Evolutionary conservation across 1,284 basidiomycete species (phyloP), one percentile per base, ranked within the genome.

Genomic region (Cutaneotrichosporon dermatis): DNA sequence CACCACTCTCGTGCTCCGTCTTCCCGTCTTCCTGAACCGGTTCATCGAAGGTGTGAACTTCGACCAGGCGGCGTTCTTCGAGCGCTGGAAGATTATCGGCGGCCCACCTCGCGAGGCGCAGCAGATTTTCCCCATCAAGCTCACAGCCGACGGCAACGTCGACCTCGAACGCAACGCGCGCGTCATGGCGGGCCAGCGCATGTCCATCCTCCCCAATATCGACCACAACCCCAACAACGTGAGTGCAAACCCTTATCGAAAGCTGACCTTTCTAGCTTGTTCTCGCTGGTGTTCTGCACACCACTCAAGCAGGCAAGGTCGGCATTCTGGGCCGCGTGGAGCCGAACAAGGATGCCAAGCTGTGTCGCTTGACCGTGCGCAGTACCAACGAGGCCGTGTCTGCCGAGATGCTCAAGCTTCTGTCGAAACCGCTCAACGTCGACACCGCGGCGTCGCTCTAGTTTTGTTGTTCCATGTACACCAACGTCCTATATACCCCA

Each of bases 51-150:
- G 90, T 41, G 92, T 97, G 57, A 88, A 87, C 69, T 83, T 99
- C 41, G 86, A 84, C 12, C 82, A 85, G 60, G 80, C 83, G 0
- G 90, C 95, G 67, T 99, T 99, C 82, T 99, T 99, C 77, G 94
- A 97, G 77, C 83, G 96, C 56, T 99, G 96, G 96, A 92, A 92
- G 77, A 81, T 97, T 69, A 97, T 99, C 59, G 95, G 95, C 15
- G 93, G 92, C 1, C 83, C 94, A 35, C 92, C 93, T 33, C 84
- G 93, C 57, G 96, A 99, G 80, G 85, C 89, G 15, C 96, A 99
- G 76, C 79, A 80, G 61, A 85, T 99, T 62, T 96, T 97, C 79
- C 84, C 88, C 0, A 87, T 98, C 66, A 79, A 81, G 46, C 79
- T 96, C 35, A 84, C 84, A 42, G 80, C 79, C 7, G 75, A 80